Percentiles rank a stretch among this genome's conserved stretches.
These are phyloP conservation scores for Globisporangium nagaii DNA, from an alignment of 352 stramenopile genomes.

Conservation along the genomic window DNA sequence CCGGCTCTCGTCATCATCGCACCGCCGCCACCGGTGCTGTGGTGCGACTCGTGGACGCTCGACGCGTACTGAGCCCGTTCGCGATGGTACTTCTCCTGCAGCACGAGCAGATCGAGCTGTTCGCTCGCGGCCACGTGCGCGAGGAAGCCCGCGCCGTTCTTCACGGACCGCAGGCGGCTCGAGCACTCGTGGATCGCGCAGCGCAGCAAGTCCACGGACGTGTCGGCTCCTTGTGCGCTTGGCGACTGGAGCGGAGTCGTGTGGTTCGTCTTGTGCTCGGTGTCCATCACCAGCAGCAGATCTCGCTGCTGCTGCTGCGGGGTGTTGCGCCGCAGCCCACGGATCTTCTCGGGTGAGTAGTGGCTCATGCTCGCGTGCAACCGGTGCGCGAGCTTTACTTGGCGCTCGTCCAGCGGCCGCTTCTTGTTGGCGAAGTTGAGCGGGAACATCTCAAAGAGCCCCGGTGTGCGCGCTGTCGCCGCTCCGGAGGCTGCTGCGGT, in stretches of 20 bases:
- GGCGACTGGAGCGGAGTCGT: conserved; percentile 5
- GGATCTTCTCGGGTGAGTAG: conserved; percentile 44
- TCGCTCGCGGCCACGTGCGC: conserved; percentile 24
- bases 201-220: conserved; percentile 43
- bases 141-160: conserved; percentile 47
- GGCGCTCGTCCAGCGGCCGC: conserved; percentile 35
- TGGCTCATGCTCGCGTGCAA: conserved; percentile 41
- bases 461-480: neutral
- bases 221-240: conserved; percentile 13
- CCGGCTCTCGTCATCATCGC: neutral
- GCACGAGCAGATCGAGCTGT: conserved; percentile 21
- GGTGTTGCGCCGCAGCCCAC: conserved; percentile 17
- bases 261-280: neutral
- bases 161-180: conserved; percentile 33
- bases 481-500: too few species aligned
- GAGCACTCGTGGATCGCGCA: conserved; percentile 49
- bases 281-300: neutral
- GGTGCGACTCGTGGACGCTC: neutral
- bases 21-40: neutral
- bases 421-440: conserved; percentile 26
- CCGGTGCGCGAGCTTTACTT: conserved; percentile 42
- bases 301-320: neutral
- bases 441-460: conserved; percentile 30
- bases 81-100: conserved; percentile 28
- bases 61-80: conserved; percentile 1